These are phyloP conservation scores for Trametes gibbosa DNA, from an alignment of 768 basidiomycete genomes.

Conservation along the genomic window DNA sequence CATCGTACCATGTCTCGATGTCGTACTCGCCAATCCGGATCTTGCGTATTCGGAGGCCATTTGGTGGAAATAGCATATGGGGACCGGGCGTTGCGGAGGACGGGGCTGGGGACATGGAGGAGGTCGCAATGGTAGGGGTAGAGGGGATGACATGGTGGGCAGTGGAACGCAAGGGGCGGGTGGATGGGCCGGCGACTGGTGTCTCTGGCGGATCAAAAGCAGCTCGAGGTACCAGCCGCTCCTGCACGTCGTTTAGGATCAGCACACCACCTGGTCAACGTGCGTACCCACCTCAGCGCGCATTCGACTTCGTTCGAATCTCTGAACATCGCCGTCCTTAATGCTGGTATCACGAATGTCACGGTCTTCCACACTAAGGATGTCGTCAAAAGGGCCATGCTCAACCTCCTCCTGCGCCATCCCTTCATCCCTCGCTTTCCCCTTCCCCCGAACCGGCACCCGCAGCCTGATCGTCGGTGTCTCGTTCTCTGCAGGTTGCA, in stretches of 20 bases:
- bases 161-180: constrained; percentile 62
- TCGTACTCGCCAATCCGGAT: constrained; percentile 91
- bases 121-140: constrained; percentile 33
- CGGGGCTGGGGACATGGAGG: constrained; percentile 40
- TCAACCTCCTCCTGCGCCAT: constrained; percentile 47
- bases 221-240: constrained; percentile 37
- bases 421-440: constrained; percentile 56
- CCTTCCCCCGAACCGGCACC: constrained; percentile 60
- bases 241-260: constrained; percentile 10
- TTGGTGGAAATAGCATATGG: constrained; percentile 43
- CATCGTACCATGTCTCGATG: constrained; percentile 98
- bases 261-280: neutral
- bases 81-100: constrained; percentile 36
- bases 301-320: constrained; percentile 71
- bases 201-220: constrained; percentile 36
- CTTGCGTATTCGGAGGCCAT: constrained; percentile 69
- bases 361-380: constrained; percentile 65
- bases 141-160: constrained; percentile 38
- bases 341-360: constrained; percentile 72
- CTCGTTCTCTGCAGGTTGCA: constrained; percentile 10
- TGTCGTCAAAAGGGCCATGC: constrained; percentile 79
- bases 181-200: constrained; percentile 53
- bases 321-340: constrained; percentile 53
- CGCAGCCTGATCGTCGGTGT: constrained; percentile 49
- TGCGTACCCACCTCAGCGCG: constrained; percentile 63